Conservation (phyloP, 1,284 basidiomycete species). For the Chalciporus piperatoides region DNA sequence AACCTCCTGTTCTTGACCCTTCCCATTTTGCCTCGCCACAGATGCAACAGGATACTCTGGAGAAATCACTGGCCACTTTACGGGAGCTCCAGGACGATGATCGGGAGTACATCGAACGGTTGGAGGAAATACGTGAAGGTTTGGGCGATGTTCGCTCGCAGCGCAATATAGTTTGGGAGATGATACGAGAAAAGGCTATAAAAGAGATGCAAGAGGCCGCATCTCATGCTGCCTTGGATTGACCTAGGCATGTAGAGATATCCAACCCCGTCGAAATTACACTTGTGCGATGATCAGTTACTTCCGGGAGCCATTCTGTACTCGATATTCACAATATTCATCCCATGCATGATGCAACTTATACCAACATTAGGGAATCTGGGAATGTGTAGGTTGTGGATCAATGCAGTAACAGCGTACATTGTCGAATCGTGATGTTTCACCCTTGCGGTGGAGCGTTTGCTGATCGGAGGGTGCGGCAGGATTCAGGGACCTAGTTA, state of each 20-base stretch:
- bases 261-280: neutral
- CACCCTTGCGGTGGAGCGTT: conserved; percentile 42
- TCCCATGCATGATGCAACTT: neutral
- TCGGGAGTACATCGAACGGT: conserved; percentile 73
- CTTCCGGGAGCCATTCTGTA: conserved; percentile 18
- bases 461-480: conserved; percentile 24
- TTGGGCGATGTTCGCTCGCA: conserved; percentile 68
- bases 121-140: conserved; percentile 75
- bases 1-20: conserved; percentile 46
- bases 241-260: conserved; percentile 4
- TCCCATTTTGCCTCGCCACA: conserved; percentile 62
- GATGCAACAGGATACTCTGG: conserved; percentile 61
- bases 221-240: conserved; percentile 38
- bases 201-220: conserved; percentile 67
- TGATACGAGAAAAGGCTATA: conserved; percentile 67
- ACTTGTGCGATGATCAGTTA: conserved; percentile 32
- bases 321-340: neutral
- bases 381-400: too few relatives aligned
- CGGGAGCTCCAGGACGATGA: conserved; percentile 78
- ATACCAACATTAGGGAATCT: neutral
- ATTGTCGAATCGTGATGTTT: conserved; percentile 1
- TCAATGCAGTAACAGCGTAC: neutral
- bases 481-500: conserved; percentile 23
- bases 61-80: conserved; percentile 65
- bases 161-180: conserved; percentile 66